Base-by-base conservation (phyloP, 108 stramenopile genomes). In the Pseudonitzschia multiseries region DNA sequence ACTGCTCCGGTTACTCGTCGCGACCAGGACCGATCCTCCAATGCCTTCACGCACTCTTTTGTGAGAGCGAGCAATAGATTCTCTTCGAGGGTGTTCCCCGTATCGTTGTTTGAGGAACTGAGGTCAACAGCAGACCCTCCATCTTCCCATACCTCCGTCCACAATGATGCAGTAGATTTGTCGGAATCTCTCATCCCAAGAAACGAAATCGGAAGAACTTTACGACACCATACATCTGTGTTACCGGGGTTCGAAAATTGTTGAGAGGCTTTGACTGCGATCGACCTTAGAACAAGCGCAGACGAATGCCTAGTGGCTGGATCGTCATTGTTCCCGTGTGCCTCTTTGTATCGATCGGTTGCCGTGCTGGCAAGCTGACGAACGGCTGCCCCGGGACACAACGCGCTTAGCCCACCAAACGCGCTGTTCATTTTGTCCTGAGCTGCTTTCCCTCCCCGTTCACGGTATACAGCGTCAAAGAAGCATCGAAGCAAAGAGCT, bases 121-220 rank as follows among this genome's bases (percentile, higher is more conserved):
- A 65, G 57, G 54, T 81, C 85, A 41, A 83, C 74, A n/a, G 77
- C 83, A 8, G 83, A 53, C 5, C 89, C 86, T 13, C 91, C 94
- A 77, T 95, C 94, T n/a, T 95, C 89, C 91, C 92, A 95, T 17
- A 93, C 89, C 21, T 93, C 89, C 65, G 79, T 80, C 89, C 88
- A 93, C 12, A 88, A 62, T 21, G 81, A 75, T 41, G 86, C 68
- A 41, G 88, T 82, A 52, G 79, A 86, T 24, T 71, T 36, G 67
- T 95, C 90, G 10, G 76, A 52, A 69, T 95, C 94, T 65, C 88
- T 83, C 72, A 73, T 79, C 13, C 94, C 94, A 29, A 95, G 57
- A 67, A 82, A 95, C 8, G 89, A 85, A 27, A 87, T 73, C 2
- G 94, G 94, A 12, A 95, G 70, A 0, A 95, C 84, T 41, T 74